Evolutionary conservation across 352 stramenopile genomes (phyloP), one percentile per base, ranked within the genome.

Genomic region (Globisporangium yorkense): DNA sequence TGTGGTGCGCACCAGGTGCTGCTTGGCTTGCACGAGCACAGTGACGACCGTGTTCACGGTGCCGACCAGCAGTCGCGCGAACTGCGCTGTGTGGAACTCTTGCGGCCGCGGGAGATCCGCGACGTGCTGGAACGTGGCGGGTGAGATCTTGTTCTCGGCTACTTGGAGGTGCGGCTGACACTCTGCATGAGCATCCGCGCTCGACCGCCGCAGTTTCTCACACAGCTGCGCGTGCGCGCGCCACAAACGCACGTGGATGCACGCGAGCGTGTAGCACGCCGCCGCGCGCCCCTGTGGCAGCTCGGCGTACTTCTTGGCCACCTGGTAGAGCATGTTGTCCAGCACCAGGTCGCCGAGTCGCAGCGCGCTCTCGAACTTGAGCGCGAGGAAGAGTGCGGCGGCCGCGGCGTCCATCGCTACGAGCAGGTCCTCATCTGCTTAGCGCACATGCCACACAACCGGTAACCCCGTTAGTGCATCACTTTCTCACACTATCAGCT

Each of bases 281-380:
- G 72, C 49, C 33, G 46, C 50, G 44, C 53, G 57, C 48, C 82
- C 80, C 35, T 69, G 54, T 10, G 75, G 70, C 9, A 85, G 74
- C 29, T 89, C 80, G 0, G 67, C 60, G 51, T 80, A 83, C 46
- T 87, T 89, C 67, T 92, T 92, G 35, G 80, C 68, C 13, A 90
- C 70, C 67, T 92, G 82, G 40, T 92, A 92, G 13, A 92, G 67
- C 68, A 92, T 66, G 59, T 89, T 92, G 49, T 90, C 82, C 24
- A 87, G 24, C 51, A 90, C 80, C 37, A 89, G 65, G 24, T 89
- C 80, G 27, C 70, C 69, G 13, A 92, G 61, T 16, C 65, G 67
- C 21, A 84, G 66, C 29, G 67, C 54, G 47, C 68, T 54, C 55
- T 88, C 80, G 39, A 75, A 59, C 13, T 63, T 60, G 58, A 68